Conservation (phyloP, 768 basidiomycete species). For the Stropharia rugosoannulata region DNA sequence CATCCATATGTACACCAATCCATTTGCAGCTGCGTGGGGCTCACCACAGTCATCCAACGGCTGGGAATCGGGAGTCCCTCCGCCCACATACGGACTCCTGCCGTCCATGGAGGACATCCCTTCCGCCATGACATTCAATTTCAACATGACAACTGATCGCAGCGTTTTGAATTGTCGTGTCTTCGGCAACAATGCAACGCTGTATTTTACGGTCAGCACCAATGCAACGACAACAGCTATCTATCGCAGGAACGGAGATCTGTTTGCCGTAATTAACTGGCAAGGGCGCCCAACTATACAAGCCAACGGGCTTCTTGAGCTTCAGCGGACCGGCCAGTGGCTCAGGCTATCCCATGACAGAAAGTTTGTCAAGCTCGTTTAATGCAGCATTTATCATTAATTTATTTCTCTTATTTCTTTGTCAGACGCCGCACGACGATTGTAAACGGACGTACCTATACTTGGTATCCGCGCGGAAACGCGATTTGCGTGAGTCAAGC, state of each 20-base stretch:
- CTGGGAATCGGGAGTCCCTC: slow-evolving; percentile 1
- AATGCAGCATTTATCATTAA: not conserved
- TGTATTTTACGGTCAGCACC: slow-evolving; percentile 37
- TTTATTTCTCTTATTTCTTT: not conserved
- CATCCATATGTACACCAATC: slow-evolving; percentile 6
- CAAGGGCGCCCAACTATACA: slow-evolving; percentile 32
- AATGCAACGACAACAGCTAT: slow-evolving; percentile 36
- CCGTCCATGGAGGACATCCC: slow-evolving; percentile 18
- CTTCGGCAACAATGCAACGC: slow-evolving; percentile 36
- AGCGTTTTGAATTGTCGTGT: slow-evolving; percentile 44
- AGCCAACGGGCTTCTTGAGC: slow-evolving; percentile 30
- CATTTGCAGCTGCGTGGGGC: slow-evolving; percentile 11
- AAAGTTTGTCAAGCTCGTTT: slow-evolving; percentile 28
- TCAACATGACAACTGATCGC: slow-evolving; percentile 33
- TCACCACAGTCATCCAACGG: slow-evolving; percentile 3
- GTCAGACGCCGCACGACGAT: slow-evolving; percentile 37
- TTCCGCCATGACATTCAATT: slow-evolving; percentile 37
- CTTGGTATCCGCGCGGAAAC: slow-evolving; percentile 34
- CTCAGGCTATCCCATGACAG: slow-evolving; percentile 38
- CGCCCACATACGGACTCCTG: slow-evolving; percentile 16
- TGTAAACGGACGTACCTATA: slow-evolving; percentile 35
- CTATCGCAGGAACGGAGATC: slow-evolving; percentile 33
- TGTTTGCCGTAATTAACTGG: slow-evolving; percentile 45
- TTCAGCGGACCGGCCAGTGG: slow-evolving; percentile 41
- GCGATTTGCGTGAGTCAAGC: slow-evolving; percentile 22